Evolutionary conservation across 208 protist genomes (phyloP), one percentile per base, ranked within the genome.

Genomic region (Wallacemonas sp.): DNA sequence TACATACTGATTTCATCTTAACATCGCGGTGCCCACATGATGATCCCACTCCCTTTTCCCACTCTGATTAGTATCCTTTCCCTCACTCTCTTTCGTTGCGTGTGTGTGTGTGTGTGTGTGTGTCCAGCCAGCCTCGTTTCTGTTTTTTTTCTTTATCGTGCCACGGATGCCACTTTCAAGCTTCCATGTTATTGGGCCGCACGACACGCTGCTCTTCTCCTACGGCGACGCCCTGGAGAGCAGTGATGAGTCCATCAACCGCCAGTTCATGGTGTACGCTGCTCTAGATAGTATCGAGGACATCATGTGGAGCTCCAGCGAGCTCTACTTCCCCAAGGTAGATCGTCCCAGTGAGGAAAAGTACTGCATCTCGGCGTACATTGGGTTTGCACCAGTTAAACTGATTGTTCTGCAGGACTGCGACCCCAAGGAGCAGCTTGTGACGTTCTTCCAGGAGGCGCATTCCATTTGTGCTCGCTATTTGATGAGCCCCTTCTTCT

Each of bases 351-450:
- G 64, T 27, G 81, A 78, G 8, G 77, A 81, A 23, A 72, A 74
- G 34, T 79, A 81, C 58, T 81, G 52, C 64, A 75, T 87, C 24
- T 87, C 81, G 14, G 81, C 81, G 16, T 87, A 81, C 64, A 75
- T 79, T 17, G 81, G 74, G 2, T 78, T 87, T 30, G 76, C 81
- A 1, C 81, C 81, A 6, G 62, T 81, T 19, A 76, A 73, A 6
- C 57, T 87, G 29, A 63, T 87, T 4, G 61, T 87, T n/a, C 76
- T 87, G 74, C 77, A 83, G 38, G 74, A 79, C 33, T 60, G 52
- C 16, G 81, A 87, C 47, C 77, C 81, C 6, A 75, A 76, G 23
- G 74, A 79, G 19, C 57, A 71, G 0, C 68, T 81, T n/a, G 24
- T 65, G 8, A 64, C 66, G 16, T 81, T 87, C 46, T 77, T 87